Evolutionary conservation across 192 early-diverging fungal species (phyloP).

Genomic region (Linnemannia elongata): DNA sequence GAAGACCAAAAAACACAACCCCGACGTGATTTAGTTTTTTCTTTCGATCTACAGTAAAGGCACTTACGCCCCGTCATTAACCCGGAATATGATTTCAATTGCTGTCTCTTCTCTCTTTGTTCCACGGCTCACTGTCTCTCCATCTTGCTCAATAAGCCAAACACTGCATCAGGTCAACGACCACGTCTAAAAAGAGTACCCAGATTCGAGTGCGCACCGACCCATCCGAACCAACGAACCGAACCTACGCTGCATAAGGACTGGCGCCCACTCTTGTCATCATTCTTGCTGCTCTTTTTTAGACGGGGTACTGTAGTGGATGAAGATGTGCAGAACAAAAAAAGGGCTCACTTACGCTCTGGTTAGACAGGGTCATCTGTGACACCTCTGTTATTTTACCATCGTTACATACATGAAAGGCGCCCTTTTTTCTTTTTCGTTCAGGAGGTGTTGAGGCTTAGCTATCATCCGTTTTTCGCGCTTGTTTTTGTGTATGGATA

Average conservation of each 20-base stretch:
- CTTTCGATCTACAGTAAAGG: too few species aligned
- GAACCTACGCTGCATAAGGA: not conserved
- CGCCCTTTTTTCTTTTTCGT: not conserved
- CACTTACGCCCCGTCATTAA: too few species aligned
- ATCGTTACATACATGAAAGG: not conserved
- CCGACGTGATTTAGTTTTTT: too few species aligned
- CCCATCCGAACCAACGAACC: not conserved
- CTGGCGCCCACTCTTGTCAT: not conserved
- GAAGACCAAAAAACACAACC: not conserved
- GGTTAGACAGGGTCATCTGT: not conserved
- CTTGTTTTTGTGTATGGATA: not conserved
- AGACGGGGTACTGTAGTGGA: not conserved
- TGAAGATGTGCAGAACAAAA: not conserved
- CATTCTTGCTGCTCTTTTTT: not conserved
- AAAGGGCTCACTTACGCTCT: not conserved
- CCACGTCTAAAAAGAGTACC: not conserved
- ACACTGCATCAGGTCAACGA: not conserved
- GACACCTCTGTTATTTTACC: not conserved
- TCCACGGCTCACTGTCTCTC: too few species aligned
- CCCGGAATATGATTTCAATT: too few species aligned
- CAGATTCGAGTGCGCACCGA: not conserved
- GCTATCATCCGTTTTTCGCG: too few species aligned
- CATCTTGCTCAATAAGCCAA: not conserved
- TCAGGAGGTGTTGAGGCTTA: constrained; percentile 4
- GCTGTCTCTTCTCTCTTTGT: too few species aligned